A percentile compares a stretch with the other conserved stretches of the same genome.
These are phyloP conservation scores for Cordyceps javanica DNA, from an alignment of 2,329 filamentous ascomycete species.

Conservation along the genomic window DNA sequence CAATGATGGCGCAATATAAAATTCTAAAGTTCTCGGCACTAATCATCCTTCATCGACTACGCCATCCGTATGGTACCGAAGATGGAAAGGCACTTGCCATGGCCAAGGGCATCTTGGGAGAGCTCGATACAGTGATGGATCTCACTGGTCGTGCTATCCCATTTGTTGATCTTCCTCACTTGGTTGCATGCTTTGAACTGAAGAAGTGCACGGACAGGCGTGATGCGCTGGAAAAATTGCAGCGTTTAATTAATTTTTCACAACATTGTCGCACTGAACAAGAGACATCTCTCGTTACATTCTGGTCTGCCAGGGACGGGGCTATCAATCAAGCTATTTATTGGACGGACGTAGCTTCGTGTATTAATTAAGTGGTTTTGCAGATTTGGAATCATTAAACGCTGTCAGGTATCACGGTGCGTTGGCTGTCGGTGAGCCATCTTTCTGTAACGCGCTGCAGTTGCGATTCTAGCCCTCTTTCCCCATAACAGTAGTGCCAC, in stretches of 20 bases:
- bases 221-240: not conserved
- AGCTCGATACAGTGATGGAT: conserved; percentile 7
- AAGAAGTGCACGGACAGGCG: not conserved
- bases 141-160: conserved; percentile 10
- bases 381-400: not conserved
- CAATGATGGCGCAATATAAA: conserved; percentile 7
- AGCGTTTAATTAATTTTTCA: conserved; percentile 13
- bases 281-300: conserved; percentile 4
- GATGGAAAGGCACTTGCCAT: not conserved
- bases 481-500: conserved; percentile 14
- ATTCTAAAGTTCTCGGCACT: conserved; percentile 4
- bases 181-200: conserved; percentile 13
- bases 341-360: conserved; percentile 5
- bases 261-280: conserved; percentile 8
- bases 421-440: conserved; percentile 13
- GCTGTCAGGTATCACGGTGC: conserved; percentile 1
- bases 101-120: not conserved
- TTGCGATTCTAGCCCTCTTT: conserved; percentile 12
- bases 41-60: conserved; percentile 8
- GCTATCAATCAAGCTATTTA: not conserved
- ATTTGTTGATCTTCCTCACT: conserved; percentile 10
- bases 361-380: not conserved
- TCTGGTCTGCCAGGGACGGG: conserved; percentile 8
- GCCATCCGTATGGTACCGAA: conserved; percentile 7
- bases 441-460: conserved; percentile 10